Evolutionary conservation across 768 basidiomycete genomes (phyloP), one percentile per base, ranked within the genome.

Genomic region (Termitomyces sp.): DNA sequence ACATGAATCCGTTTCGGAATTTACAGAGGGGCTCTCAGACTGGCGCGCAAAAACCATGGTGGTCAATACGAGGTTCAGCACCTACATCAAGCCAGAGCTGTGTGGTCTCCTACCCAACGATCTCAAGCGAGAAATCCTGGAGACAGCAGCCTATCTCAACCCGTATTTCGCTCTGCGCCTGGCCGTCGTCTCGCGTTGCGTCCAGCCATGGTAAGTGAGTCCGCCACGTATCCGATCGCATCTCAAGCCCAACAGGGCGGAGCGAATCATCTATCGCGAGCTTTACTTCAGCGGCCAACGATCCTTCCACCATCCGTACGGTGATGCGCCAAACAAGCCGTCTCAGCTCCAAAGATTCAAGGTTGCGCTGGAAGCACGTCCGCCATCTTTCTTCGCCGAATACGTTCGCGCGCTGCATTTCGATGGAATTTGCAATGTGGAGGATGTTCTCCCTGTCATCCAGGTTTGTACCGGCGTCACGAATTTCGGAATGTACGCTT

Each of bases 51-150:
- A n/a, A 52, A 15, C 50, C n/a, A 52, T 57, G 56, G 33, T 56
- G 51, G 22, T 60, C n/a, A 57, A 57, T 42, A 63, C 53, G 13
- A 49, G 39, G 13, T 63, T 58, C 41, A 58, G 62, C 54, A 60
- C 46, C 22, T 58, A 58, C 26, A 58, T 61, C 45, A 56, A 55
- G 15, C 53, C 60, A 12, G 59, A 48, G 2, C 54, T 61, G 12
- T 45, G 61, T 20, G 54, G 22, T n/a, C 24, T 16, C 12, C 56
- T 66, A 20, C 65, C 60, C 10, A 33, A 28, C 24, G 63, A 66
- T 50, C 56, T 66, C 26, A 62, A 62, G 45, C 60, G 63, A n/a
- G 63, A 64, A 34, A 63, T 66, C 41, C 51, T 66, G 0, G 62
- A 64, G 51, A 54, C 51, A 24, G 51, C 62, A 37, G 60, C 64